Evolutionary conservation across 2,329 filamentous ascomycete species (phyloP).

Genomic region (Beauveria varroae): DNA sequence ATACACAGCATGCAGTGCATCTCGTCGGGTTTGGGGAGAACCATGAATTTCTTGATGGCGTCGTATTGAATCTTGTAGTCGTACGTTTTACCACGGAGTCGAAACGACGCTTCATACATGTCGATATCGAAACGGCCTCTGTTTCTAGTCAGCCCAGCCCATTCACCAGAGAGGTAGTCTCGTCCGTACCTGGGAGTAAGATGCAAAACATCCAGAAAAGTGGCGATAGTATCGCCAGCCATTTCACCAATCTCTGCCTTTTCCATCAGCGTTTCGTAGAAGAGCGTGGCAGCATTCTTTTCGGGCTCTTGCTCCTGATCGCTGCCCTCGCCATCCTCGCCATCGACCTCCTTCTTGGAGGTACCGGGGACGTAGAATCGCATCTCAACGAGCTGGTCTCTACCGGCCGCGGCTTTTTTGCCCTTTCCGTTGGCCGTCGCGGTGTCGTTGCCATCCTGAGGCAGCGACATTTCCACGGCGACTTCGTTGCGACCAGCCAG

Average conservation of each 20-base stretch:
- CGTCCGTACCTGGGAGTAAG: conserved; percentile 73
- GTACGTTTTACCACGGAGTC: conserved; percentile 95
- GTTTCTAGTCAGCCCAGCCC: conserved; percentile 20
- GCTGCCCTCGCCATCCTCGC: conserved; percentile 56
- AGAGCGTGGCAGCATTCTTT: conserved; percentile 92
- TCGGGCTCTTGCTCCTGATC: conserved; percentile 63
- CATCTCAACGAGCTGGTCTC: conserved; percentile 96
- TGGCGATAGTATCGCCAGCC: conserved; percentile 96
- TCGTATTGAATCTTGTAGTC: conserved; percentile 99
- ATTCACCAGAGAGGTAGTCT: not conserved
- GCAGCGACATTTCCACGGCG: conserved; percentile 83
- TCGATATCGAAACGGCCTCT: conserved; percentile 99
- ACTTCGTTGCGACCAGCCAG: conserved; percentile 96
- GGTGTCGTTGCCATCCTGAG: conserved; percentile 62
- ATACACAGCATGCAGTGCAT: conserved; percentile 92
- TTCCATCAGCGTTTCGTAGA: conserved; percentile 96
- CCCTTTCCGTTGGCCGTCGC: conserved; percentile 70
- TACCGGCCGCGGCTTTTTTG: conserved; percentile 81
- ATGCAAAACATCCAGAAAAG: conserved; percentile 93
- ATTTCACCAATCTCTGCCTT: conserved; percentile 99
- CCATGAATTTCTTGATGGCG: conserved; percentile 96
- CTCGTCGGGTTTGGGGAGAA: conserved; percentile 97
- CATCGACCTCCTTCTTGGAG: conserved; percentile 61
- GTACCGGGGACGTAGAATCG: conserved; percentile 96
- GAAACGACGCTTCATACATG: conserved; percentile 97